Conservation (phyloP, 2,329 filamentous ascomycete species). For the Drechslerella coelobrocha region DNA sequence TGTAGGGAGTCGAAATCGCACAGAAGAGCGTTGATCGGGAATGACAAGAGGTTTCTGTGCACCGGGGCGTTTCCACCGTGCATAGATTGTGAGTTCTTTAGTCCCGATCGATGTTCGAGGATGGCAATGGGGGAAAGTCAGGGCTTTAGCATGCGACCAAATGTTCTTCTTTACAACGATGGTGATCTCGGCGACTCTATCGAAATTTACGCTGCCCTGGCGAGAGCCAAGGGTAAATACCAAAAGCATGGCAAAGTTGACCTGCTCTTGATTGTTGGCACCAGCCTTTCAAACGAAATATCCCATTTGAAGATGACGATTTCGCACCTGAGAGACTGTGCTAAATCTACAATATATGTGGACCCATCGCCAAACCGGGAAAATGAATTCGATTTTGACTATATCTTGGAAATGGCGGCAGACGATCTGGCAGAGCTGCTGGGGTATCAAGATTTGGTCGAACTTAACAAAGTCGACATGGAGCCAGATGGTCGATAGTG, state of each 20-base stretch:
- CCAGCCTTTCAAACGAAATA: slow-evolving; percentile 7
- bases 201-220: slow-evolving; percentile 2
- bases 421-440: slow-evolving; percentile 20
- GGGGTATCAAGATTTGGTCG: slow-evolving; percentile 4
- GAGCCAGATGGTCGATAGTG: too few relatives aligned
- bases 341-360: slow-evolving; percentile 3
- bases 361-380: not conserved
- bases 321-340: not conserved
- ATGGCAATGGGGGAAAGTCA: not conserved
- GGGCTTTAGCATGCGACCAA: not conserved
- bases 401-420: not conserved
- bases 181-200: not conserved
- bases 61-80: too few relatives aligned
- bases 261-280: slow-evolving; percentile 13
- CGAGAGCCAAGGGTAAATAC: not conserved
- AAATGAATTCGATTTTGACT: not conserved
- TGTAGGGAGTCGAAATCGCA: not conserved
- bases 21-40: not conserved
- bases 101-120: not conserved
- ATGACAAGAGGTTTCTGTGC: too few relatives aligned
- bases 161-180: slow-evolving; percentile 10
- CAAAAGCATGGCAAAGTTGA: not conserved
- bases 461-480: slow-evolving; percentile 3
- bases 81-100: not conserved
- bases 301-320: slow-evolving; percentile 5